Evolutionary conservation across 1,284 basidiomycete genomes (phyloP), one percentile per base, ranked within the genome.

Genomic region (Leccinum subrobustum): DNA sequence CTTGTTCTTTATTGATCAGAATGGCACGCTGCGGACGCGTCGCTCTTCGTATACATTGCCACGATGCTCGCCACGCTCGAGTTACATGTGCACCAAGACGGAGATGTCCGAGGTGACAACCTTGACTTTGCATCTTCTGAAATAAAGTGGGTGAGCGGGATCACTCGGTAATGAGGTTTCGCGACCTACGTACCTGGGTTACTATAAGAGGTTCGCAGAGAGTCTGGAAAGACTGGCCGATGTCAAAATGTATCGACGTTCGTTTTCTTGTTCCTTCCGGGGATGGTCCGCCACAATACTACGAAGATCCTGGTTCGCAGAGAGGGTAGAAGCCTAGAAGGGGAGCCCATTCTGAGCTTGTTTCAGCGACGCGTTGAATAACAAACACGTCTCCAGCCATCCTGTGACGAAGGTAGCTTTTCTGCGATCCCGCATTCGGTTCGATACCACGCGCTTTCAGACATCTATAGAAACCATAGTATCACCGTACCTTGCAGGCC

Each of bases 1-100:
- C 6, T 12, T 16, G 31, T 6, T 12, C 12, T 37, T 23, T 12
- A 14, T 9, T 9, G 42, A 29, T 23, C 25, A 55, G 66, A 61
- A 23, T 56, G 39, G 27, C 31, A 66, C n/a, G 39, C 57, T 0
- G 65, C 64, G 3, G 57, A 58, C 51, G 52, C 67, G 6, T 64
- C 67, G 14, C 23, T 67, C 20, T 50, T 29, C 56, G 7, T 61
- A 12, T 48, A 6, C 23, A 27, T 68, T 14, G 27, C 29, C 11
- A 61, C 57, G 20, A 61, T 65, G 39, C 62, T 68, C 3, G 60
- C 65, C 23, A 60, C 54, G 8, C 47, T 68, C 33, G 50, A 64
- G 4, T 64, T 66, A 12, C 7, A 9, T 35, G 48, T 29, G 1
- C 57, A 52, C n/a, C 25, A 48, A 14, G 59, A 60, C 42, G 42